Percentiles rank a stretch among this genome's conserved stretches.
These are phyloP conservation scores for Neospermospora avenae DNA, from an alignment of 2,329 filamentous ascomycete species.

Conservation along the genomic window DNA sequence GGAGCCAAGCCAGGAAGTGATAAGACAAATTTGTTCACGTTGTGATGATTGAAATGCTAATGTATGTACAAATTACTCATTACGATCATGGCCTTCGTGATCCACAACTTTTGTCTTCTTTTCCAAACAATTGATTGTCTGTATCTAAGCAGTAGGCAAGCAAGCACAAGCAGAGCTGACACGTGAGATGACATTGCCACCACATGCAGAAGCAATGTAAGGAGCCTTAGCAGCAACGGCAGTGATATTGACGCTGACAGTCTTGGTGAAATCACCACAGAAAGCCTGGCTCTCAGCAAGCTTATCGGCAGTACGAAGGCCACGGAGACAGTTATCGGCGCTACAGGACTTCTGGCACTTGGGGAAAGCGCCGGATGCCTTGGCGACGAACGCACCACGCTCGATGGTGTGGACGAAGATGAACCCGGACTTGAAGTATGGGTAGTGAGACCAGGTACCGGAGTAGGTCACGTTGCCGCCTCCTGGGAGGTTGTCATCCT, in stretches of 20 bases:
- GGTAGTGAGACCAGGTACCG: slow-evolving; percentile 43
- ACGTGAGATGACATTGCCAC: slow-evolving; percentile 15
- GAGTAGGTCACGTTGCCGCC: slow-evolving; percentile 41
- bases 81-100: neutral
- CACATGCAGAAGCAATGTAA: slow-evolving; percentile 12
- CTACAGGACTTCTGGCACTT: slow-evolving; percentile 10
- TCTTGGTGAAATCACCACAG: slow-evolving; percentile 28
- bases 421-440: slow-evolving; percentile 39
- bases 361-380: slow-evolving; percentile 11
- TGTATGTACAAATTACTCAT: neutral
- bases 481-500: slow-evolving; percentile 24
- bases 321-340: slow-evolving; percentile 38
- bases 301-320: slow-evolving; percentile 34
- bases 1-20: too few relatives aligned
- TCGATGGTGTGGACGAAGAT: slow-evolving; percentile 40
- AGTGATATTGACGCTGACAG: slow-evolving; percentile 12
- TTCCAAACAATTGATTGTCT: neutral
- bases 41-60: neutral
- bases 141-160: slow-evolving; percentile 9
- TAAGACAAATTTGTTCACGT: too few relatives aligned
- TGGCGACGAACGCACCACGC: slow-evolving; percentile 32
- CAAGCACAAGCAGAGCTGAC: slow-evolving; percentile 17
- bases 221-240: neutral
- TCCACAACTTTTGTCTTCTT: neutral
- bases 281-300: slow-evolving; percentile 36